Evolutionary conservation across 2,329 filamentous ascomycete species (phyloP).

Genomic region (Macrophomina tecta): DNA sequence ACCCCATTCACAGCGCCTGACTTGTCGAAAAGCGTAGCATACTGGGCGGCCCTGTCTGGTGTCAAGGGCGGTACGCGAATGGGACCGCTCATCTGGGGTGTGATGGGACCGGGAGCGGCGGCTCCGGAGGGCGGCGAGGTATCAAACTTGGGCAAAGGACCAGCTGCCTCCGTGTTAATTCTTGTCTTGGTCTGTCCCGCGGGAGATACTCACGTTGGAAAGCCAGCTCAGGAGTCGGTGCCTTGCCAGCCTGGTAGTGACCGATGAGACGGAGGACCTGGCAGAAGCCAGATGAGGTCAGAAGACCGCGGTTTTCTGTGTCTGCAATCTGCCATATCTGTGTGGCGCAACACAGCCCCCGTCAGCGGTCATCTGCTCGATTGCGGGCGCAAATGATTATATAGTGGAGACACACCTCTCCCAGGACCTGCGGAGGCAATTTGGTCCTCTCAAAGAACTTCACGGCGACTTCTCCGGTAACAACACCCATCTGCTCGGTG

Average conservation of each 20-base stretch:
- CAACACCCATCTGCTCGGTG: slow-evolving; percentile 86
- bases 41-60: slow-evolving; percentile 88
- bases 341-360: slow-evolving; percentile 15
- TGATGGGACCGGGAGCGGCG: slow-evolving; percentile 57
- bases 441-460: slow-evolving; percentile 98
- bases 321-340: slow-evolving; percentile 99
- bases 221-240: slow-evolving; percentile 81
- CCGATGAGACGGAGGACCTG: slow-evolving; percentile 93
- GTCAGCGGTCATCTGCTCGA: slow-evolving; percentile 24
- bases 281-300: slow-evolving; percentile 92
- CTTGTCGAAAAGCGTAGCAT: slow-evolving; percentile 87
- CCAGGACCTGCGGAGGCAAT: slow-evolving; percentile 82
- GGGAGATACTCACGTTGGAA: slow-evolving; percentile 66
- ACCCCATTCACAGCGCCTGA: slow-evolving; percentile 79
- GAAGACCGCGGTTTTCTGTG: slow-evolving; percentile 90
- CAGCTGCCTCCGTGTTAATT: slow-evolving; percentile 54
- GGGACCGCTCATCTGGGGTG: slow-evolving; percentile 55
- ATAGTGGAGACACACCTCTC: slow-evolving; percentile 52
- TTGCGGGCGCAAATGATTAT: slow-evolving; percentile 7
- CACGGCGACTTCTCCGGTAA: slow-evolving; percentile 94
- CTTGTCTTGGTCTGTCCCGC: not conserved
- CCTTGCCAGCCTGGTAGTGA: slow-evolving; percentile 87
- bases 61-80: slow-evolving; percentile 88
- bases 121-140: slow-evolving; percentile 61
- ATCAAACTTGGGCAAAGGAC: slow-evolving; percentile 91